These are phyloP conservation scores for Stemphylium lycopersici DNA, from an alignment of 2,329 filamentous ascomycete genomes.

Conservation along the genomic window DNA sequence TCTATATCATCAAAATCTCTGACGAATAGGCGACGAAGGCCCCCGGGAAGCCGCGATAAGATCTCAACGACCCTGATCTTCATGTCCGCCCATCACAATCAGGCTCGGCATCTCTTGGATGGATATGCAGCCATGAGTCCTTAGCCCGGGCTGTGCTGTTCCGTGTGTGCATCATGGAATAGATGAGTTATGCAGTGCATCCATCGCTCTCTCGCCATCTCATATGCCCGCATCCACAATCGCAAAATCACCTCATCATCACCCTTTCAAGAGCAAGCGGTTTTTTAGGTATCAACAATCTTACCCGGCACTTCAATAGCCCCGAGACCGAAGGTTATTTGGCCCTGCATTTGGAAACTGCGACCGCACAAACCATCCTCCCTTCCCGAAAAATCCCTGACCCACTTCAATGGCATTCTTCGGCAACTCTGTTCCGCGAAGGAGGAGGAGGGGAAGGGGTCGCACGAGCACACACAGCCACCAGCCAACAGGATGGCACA, in stretches of 20 bases:
- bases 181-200: not conserved
- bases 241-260: not conserved
- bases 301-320: not conserved
- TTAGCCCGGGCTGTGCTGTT: not conserved
- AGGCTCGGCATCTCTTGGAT: not conserved
- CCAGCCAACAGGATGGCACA: not conserved
- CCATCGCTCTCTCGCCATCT: too few species aligned
- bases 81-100: not conserved
- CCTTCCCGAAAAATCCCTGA: not conserved
- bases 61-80: conserved; percentile 3
- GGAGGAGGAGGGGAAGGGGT: conserved; percentile 2
- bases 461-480: conserved; percentile 5
- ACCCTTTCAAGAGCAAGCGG: not conserved
- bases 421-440: conserved; percentile 12
- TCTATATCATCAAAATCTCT: not conserved
- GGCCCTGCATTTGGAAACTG: conserved; percentile 1
- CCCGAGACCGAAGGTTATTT: not conserved
- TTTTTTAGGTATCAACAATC: not conserved
- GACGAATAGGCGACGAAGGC: not conserved
- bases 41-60: not conserved
- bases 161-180: not conserved
- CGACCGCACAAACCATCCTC: not conserved
- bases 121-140: not conserved
- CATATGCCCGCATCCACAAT: not conserved
- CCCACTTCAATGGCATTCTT: conserved; percentile 15